Percentiles rank a stretch among this genome's conserved stretches.
phyloP scores from a whole-genome alignment of 1,139 yeast species.

The Wickerhamiella pararugosa region DNA sequence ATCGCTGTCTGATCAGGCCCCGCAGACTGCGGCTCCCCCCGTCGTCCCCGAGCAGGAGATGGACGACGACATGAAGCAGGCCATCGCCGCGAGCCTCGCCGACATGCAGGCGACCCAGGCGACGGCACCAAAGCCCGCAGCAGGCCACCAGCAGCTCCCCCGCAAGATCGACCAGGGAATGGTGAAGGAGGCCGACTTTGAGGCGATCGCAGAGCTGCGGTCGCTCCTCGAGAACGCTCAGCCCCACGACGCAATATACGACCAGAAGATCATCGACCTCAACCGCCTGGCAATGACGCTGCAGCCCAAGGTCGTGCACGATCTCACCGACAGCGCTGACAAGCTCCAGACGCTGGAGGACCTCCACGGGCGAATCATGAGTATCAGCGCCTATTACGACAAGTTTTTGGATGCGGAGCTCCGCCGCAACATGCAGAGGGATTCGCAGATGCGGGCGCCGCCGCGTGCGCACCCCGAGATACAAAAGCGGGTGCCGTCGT shows the following conservation, averaged over 20 bases:
- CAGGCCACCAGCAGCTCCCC: constrained; percentile 21
- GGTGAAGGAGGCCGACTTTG: constrained; percentile 46
- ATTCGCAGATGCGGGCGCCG: no score
- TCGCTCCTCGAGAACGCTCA: constrained; percentile 33
- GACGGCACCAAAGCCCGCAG: constrained; percentile 19
- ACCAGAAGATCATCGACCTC: constrained; percentile 45
- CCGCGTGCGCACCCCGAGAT: neutral
- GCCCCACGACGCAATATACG: constrained; percentile 38
- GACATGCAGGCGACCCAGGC: constrained; percentile 37
- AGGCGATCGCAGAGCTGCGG: constrained; percentile 38
- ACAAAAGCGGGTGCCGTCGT: constrained; percentile 29
- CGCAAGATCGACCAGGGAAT: constrained; percentile 51
- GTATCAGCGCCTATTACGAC: constrained; percentile 68
- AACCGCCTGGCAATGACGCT: constrained; percentile 49
- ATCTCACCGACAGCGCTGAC: constrained; percentile 46
- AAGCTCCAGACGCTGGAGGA: constrained; percentile 61
- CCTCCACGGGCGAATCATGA: constrained; percentile 67
- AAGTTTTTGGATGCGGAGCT: constrained; percentile 57
- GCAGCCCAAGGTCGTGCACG: constrained; percentile 60
- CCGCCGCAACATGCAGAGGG: no score
- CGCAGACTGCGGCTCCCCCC: no score
- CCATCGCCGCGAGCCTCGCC: constrained; percentile 81
- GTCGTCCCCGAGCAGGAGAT: constrained; percentile 38
- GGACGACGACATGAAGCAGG: constrained; percentile 85
- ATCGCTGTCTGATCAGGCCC: constrained; percentile 38